Evolutionary conservation across 139 green algal genomes (phyloP).

Genomic region (Mesotaenium endlicherianum): DNA sequence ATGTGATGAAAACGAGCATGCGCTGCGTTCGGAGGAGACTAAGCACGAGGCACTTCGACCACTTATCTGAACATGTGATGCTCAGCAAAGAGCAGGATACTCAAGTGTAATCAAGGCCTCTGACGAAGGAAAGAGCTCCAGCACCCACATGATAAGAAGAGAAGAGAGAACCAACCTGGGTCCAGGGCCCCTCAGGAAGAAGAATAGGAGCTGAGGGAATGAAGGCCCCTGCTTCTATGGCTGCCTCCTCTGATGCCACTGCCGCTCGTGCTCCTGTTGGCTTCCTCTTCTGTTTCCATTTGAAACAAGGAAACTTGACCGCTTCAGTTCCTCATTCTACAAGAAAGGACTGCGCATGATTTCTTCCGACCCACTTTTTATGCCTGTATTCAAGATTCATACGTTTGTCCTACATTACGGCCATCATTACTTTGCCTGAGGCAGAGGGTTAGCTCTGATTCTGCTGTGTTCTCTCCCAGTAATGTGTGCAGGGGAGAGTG

Average conservation of each 20-base stretch:
- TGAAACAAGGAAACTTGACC: neutral
- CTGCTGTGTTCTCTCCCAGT: too few species aligned
- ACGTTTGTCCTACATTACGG: neutral
- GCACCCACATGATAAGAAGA: neutral
- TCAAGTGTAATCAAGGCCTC: too few species aligned
- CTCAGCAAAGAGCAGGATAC: too few species aligned
- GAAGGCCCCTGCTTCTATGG: constrained; percentile 21
- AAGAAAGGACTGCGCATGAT: neutral
- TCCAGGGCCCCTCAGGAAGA: constrained; percentile 86
- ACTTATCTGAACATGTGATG: too few species aligned
- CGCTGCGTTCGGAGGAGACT: neutral
- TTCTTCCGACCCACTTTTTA: too few species aligned
- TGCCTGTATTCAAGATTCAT: too few species aligned
- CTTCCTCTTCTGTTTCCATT: neutral
- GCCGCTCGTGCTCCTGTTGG: neutral
- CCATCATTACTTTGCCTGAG: neutral
- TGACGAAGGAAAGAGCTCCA: too few species aligned
- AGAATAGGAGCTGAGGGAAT: constrained; percentile 83
- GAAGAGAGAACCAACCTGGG: constrained; percentile 59
- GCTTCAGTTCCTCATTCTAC: neutral
- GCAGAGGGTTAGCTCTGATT: too few species aligned
- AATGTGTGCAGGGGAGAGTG: too few species aligned
- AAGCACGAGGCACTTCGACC: neutral
- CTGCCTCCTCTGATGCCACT: constrained; percentile 4
- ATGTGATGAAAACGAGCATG: neutral